phyloP scores from a whole-genome alignment of 2,329 filamentous ascomycete genomes.

The Fusarium beomiforme region DNA sequence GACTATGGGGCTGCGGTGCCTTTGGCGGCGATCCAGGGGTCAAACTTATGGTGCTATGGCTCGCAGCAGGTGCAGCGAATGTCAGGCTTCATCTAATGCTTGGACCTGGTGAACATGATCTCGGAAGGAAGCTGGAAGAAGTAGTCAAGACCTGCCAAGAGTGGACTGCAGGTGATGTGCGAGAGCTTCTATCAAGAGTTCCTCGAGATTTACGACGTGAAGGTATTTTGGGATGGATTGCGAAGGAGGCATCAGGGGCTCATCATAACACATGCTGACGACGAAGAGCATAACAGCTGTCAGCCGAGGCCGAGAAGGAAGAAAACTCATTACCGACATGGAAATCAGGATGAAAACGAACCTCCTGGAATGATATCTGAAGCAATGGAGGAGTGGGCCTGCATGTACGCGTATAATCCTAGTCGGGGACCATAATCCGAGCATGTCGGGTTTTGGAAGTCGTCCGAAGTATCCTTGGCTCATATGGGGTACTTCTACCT shows the following conservation, averaged over 20 bases:
- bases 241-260: background rate
- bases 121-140: constrained; percentile 23
- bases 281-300: background rate
- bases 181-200: constrained; percentile 10
- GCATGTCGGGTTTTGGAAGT: background rate
- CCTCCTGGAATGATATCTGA: background rate
- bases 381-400: background rate
- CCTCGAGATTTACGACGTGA: constrained; percentile 9
- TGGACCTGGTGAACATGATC: constrained; percentile 27
- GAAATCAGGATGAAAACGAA: background rate
- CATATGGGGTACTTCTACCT: background rate
- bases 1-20: constrained; percentile 50
- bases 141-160: constrained; percentile 3
- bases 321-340: background rate
- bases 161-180: background rate
- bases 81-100: constrained; percentile 34
- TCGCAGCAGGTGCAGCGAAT: constrained; percentile 43
- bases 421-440: background rate
- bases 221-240: constrained; percentile 29
- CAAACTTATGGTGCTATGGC: constrained; percentile 47
- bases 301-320: background rate
- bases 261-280: background rate
- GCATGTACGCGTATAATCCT: background rate
- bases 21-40: constrained; percentile 48
- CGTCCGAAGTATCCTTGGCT: background rate